Conservation (phyloP, 1,284 basidiomycete species). For the Cryptococcus maquisensis region DNA sequence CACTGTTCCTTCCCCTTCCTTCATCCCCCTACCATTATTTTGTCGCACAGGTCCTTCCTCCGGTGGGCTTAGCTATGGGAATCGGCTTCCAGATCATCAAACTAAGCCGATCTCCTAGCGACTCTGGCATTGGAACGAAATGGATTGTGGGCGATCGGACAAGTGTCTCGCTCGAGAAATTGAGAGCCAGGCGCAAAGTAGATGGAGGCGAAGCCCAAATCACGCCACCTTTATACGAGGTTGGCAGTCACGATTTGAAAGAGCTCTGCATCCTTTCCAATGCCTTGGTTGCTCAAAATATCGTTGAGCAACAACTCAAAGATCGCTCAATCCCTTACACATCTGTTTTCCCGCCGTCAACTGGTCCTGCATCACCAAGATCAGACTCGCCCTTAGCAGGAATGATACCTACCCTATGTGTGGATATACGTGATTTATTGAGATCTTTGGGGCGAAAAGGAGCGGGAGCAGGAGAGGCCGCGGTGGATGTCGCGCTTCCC, state of each 20-base stretch:
- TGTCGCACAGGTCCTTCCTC: slow-evolving; percentile 26
- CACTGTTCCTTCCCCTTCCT: slow-evolving; percentile 39
- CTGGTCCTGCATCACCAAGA: slow-evolving; percentile 21
- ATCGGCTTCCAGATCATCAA: slow-evolving; percentile 39
- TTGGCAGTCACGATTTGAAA: slow-evolving; percentile 36
- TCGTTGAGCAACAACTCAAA: slow-evolving; percentile 83
- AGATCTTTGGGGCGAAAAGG: slow-evolving; percentile 58
- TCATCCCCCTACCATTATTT: slow-evolving; percentile 36
- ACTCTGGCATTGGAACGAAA: slow-evolving; percentile 30
- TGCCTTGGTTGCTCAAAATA: slow-evolving; percentile 82
- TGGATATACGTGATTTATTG: slow-evolving; percentile 73
- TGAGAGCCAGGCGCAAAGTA: slow-evolving; percentile 19
- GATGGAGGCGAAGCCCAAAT: not conserved
- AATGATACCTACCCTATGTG: slow-evolving; percentile 72
- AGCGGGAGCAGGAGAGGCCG: slow-evolving; percentile 28
- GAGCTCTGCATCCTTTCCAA: slow-evolving; percentile 42
- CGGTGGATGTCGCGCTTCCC: slow-evolving; percentile 82
- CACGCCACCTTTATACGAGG: slow-evolving; percentile 18
- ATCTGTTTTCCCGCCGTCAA: slow-evolving; percentile 60
- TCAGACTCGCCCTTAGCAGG: slow-evolving; percentile 46
- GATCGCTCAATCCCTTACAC: slow-evolving; percentile 70
- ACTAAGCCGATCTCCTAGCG: slow-evolving; percentile 29
- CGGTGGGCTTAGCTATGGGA: slow-evolving; percentile 8
- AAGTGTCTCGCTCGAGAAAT: slow-evolving; percentile 24
- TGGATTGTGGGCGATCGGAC: slow-evolving; percentile 31